Base-by-base conservation (phyloP, 169 alveolate species). In the Eimeria necatrix region DNA sequence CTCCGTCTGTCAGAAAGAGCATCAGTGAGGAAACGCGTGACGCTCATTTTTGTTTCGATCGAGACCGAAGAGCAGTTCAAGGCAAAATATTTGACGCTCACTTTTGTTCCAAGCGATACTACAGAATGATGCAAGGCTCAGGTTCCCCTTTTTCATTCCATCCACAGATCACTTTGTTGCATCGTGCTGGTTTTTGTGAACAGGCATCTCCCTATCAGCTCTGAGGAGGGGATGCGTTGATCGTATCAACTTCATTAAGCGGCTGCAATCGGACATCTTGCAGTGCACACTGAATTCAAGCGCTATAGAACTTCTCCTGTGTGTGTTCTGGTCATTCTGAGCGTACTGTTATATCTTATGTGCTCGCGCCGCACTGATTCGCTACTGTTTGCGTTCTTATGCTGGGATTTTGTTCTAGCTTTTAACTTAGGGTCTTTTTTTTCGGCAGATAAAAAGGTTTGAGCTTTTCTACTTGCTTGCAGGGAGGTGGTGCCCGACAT, bases 171-270 rank as follows among this genome's bases (percentile, higher is more conserved):
- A 24, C 52, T 8, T 71, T 16, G 83, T 68, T n/a, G 51, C 22
- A 20, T 22, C 46, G 87, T 76, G 87, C 87, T 4, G 24, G 22
- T 48, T 6, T 41, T 24, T 18, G 64, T 49, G 32, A 9, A 41
- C 87, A 76, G 87, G 87, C 87, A 76, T 76, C 24, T 76, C 87
- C 46, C 87, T 76, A 14, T 76, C 64, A 0, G 87, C 87, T 56
- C 12, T 76, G 59, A 41, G 87, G 59, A n/a, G 87, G 26, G 87
- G 87, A 56, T 76, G 87, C 87, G 46, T 60, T 16, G 87, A 76
- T 26, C 87, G 87, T 24, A 56, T 41, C 64, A 76, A 76, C 46
- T 76, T 76, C 61, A 14, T 46, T 32, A 46, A 51, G 59, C 59
- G 87, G 59, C 87, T 76, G 61, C 87, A 76, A 26, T 41, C 59